Evolutionary conservation across 495 filamentous ascomycete genomes (phyloP), one percentile per base, ranked within the genome.

Genomic region (Daldinia vernicosa): DNA sequence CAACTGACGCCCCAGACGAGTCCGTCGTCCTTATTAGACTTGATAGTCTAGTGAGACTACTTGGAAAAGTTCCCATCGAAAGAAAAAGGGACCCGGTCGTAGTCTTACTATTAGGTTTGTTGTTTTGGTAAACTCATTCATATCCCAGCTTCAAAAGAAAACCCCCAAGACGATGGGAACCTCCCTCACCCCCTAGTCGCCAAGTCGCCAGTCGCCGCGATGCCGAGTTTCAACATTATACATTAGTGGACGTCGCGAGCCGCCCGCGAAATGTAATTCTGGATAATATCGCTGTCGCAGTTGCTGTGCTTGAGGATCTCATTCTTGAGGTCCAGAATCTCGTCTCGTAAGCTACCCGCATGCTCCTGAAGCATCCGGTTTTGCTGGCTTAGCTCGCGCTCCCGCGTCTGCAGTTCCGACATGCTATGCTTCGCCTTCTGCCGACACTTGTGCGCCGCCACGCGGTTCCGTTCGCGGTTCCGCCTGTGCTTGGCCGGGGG

Each of bases 371-470:
- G 61, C 22, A 60, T 14, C 12, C 67, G 64, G 35, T 75, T 75
- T 17, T 74, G 74, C 30, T 56, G 56, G 45, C 69, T 67, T 14
- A 76, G 62, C 19, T 74, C 67, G 6, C 58, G 71, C 58, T 79
- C 79, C 12, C 67, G 67, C 30, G 55, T 64, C 60, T 87, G 85
- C 8, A 89, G 80, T 8, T 77, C 67, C 26, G 81, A 71, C 5
- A 81, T 82, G 56, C 84, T 84, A 37, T 86, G 84, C 56, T 91
- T 91, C 72, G 90, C 90, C 78, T 91, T 91, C 74, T 87, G 84
- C 7, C 90, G 87, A 72, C 89, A 92, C 69, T 91, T 91, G 75
- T 85, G 88, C 4, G 89, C 90, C 6, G 90, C 89, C 2, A 90
- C 72, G 2, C 90, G 88, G 64, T 91, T 92, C 43, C 89, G 87